phyloP scores from a whole-genome alignment of 805 yeast genomes.

The Metschnikowia peoriensis region DNA sequence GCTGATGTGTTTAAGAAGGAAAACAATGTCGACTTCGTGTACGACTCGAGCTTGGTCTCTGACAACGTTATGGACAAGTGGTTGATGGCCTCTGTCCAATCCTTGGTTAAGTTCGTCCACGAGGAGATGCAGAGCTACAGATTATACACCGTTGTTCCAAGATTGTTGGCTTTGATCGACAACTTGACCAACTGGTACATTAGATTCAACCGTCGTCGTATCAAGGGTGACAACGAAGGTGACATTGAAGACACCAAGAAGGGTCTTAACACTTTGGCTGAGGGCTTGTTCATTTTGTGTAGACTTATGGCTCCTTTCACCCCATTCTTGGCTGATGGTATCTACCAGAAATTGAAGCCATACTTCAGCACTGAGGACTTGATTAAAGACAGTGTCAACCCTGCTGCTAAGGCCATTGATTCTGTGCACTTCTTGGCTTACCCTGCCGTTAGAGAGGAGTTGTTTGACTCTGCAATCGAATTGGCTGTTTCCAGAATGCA shows the following conservation, averaged over 20 bases:
- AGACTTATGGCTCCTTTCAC: slow-evolving; percentile 99
- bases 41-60: slow-evolving; percentile 61
- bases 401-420: slow-evolving; percentile 56
- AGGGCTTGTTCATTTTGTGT: slow-evolving; percentile 81
- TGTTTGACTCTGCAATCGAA: slow-evolving; percentile 81
- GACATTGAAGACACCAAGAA: slow-evolving; percentile 80
- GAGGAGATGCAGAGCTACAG: slow-evolving; percentile 87
- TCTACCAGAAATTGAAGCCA: slow-evolving; percentile 71
- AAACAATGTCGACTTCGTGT: slow-evolving; percentile 65
- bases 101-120: slow-evolving; percentile 82
- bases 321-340: slow-evolving; percentile 89
- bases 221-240: slow-evolving; percentile 78
- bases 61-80: slow-evolving; percentile 96
- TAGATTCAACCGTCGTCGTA: slow-evolving; percentile 95
- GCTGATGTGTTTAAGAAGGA: slow-evolving; percentile 80
- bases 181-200: slow-evolving; percentile 98
- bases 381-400: slow-evolving; percentile 38
- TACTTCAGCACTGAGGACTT: slow-evolving; percentile 61
- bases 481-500: slow-evolving; percentile 93
- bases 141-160: slow-evolving; percentile 94
- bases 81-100: slow-evolving; percentile 95
- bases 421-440: slow-evolving; percentile 94
- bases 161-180: slow-evolving; percentile 82
- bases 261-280: slow-evolving; percentile 89
- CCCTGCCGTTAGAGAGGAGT: slow-evolving; percentile 78